Base-by-base conservation (phyloP, 805 yeast species). In the Metschnikowia dekortorum region DNA sequence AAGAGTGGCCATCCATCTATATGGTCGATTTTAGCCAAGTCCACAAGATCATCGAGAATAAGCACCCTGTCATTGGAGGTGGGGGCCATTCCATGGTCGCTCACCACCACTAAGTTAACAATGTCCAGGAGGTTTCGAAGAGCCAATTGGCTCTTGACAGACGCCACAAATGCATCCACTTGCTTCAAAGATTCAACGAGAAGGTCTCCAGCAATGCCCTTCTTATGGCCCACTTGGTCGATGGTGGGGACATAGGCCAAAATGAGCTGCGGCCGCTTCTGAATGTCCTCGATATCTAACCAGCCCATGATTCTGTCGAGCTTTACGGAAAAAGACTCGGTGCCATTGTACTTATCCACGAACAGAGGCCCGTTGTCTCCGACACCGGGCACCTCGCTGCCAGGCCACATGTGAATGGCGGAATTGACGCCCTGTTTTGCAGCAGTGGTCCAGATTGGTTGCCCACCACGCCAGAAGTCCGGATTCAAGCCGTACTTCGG, bases 381-480 rank as follows among this genome's bases (percentile, higher is more conserved):
- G 6, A 68, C 68, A 61, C 79, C 81, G 28, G 78, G 76, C 7
- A 83, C 95, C 58, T 89, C 96, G 51, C 90, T 82, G 1, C 97
- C 97, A 0, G 97, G 97, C 96, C 96, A 91, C 96, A 89, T 90
- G 66, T 90, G 96, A n/a, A 89, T 85, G 0, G 90, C 95, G 5
- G 85, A 68, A 3, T 70, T 69, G 2, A 85, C 76, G 6, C 83
- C 84, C 52, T 86, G 86, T 16, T 65, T 64, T 30, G 72, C 73
- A 0, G 92, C 89, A 1, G 95, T 87, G 32, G 76, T 69, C 97
- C 97, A 91, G 18, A 91, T 61, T 0, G 97, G 94, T 63, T 88
- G 94, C 26, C 96, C 96, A 26, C 90, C 92, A 40, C 58, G 62
- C 95, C 96, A 90, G 76, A 82, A 90, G 22, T 71, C 76, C 36